Conservation (phyloP, 148 eudicot species). For the Cornus controversa region DNA sequence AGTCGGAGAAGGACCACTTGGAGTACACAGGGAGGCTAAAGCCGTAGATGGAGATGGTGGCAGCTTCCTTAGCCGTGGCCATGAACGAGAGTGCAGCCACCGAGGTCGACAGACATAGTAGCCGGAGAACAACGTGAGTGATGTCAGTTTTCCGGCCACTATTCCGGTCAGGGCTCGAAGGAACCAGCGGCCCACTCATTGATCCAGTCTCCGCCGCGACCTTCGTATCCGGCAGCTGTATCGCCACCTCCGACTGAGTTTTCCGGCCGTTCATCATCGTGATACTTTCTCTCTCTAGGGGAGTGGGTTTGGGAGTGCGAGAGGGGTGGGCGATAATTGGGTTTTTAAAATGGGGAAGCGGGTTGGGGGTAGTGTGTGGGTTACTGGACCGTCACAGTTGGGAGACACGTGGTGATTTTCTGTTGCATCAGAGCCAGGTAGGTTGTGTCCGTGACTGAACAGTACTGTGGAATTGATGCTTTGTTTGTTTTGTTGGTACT, state of each 20-base stretch:
- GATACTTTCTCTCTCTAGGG: neutral
- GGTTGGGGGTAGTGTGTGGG: neutral
- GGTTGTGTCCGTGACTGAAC: neutral
- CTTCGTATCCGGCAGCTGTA: slow-evolving; percentile 31
- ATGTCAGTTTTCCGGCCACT: slow-evolving; percentile 32
- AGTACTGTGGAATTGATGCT: neutral
- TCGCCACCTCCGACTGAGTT: slow-evolving; percentile 13
- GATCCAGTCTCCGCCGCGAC: slow-evolving; percentile 25
- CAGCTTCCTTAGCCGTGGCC: slow-evolving; percentile 62
- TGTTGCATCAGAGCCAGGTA: neutral
- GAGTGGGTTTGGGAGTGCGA: slow-evolving; percentile 1
- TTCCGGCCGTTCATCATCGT: neutral
- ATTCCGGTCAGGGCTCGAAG: slow-evolving; percentile 8
- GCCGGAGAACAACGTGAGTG: slow-evolving; percentile 41
- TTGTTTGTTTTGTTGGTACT: too few relatives aligned
- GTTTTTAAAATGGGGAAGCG: neutral
- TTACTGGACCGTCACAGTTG: neutral
- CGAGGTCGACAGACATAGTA: slow-evolving; percentile 47
- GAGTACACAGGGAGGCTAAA: slow-evolving; percentile 72
- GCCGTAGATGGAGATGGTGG: slow-evolving; percentile 61
- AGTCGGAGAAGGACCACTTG: slow-evolving; percentile 82
- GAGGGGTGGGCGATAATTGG: neutral
- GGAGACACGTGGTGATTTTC: neutral
- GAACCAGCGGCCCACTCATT: slow-evolving; percentile 31
- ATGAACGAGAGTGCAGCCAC: slow-evolving; percentile 47